These are phyloP conservation scores for Kurtzmaniella natalensis DNA, from an alignment of 1,139 yeast species.

Conservation along the genomic window DNA sequence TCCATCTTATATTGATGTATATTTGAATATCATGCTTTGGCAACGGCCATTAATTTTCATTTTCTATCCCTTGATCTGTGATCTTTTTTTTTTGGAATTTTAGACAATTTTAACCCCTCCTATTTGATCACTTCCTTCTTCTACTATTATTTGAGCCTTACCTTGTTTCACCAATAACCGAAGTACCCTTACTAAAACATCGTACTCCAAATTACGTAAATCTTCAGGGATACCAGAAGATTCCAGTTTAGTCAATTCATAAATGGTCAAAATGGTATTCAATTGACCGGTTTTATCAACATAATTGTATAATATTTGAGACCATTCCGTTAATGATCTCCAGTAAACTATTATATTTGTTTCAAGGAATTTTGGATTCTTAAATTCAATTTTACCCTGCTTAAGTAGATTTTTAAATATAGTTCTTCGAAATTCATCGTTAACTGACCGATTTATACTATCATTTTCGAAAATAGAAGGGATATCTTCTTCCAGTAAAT, in stretches of 20 bases:
- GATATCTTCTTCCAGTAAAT: slow-evolving; percentile 13
- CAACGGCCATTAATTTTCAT: no score
- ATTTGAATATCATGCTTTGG: no score
- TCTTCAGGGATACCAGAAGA: slow-evolving; percentile 55
- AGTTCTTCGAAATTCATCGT: slow-evolving; percentile 49
- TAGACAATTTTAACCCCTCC: slow-evolving; percentile 67
- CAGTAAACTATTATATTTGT: slow-evolving; percentile 58
- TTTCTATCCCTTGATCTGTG: no score
- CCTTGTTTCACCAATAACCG: slow-evolving; percentile 59
- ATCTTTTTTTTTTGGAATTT: no score
- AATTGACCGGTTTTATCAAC: slow-evolving; percentile 73
- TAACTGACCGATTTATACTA: slow-evolving; percentile 48
- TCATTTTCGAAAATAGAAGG: slow-evolving; percentile 47
- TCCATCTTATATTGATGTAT: no score
- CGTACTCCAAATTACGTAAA: slow-evolving; percentile 60
- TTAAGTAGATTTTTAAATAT: slow-evolving; percentile 59
- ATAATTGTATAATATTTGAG: slow-evolving; percentile 42
- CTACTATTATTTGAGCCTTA: slow-evolving; percentile 60
- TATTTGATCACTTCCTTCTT: slow-evolving; percentile 44
- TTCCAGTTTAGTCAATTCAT: slow-evolving; percentile 66
- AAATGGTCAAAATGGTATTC: slow-evolving; percentile 74
- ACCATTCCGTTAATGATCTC: slow-evolving; percentile 77
- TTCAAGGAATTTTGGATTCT: slow-evolving; percentile 37
- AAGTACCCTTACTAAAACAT: slow-evolving; percentile 51
- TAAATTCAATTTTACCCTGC: slow-evolving; percentile 50